Conservation (phyloP, 768 basidiomycete genomes). For the Hygrophoropsis aurantiaca region DNA sequence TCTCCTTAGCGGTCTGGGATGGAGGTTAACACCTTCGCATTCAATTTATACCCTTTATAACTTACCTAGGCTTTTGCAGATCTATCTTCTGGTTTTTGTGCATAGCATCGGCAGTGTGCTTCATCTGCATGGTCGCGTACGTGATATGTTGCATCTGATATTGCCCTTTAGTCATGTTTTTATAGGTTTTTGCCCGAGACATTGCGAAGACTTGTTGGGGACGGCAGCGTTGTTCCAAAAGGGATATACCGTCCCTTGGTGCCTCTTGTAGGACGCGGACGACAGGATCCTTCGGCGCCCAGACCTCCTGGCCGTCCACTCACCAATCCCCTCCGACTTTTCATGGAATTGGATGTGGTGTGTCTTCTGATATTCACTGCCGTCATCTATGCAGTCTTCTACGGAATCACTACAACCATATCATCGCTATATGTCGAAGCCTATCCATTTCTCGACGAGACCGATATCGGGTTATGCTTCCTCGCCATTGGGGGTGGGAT, state of each 20-base stretch:
- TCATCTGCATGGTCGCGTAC: constrained; percentile 48
- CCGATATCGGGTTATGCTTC: constrained; percentile 73
- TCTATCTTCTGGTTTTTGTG: constrained; percentile 66
- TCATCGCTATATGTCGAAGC: constrained; percentile 49
- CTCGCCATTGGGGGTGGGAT: constrained; percentile 75
- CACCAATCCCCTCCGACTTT: constrained; percentile 37
- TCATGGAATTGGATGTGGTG: constrained; percentile 37
- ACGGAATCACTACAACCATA: constrained; percentile 43
- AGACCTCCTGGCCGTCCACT: constrained; percentile 20
- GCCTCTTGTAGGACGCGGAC: constrained; percentile 22
- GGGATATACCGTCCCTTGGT: constrained; percentile 27
- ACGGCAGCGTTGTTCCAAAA: constrained; percentile 27
- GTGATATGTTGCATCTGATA: constrained; percentile 18
- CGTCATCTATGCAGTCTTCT: constrained; percentile 52
- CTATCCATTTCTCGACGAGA: constrained; percentile 50
- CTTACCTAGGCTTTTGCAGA: constrained; percentile 24
- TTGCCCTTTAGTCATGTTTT: constrained; percentile 21
- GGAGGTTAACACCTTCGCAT: constrained; percentile 42
- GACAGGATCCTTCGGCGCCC: constrained; percentile 5
- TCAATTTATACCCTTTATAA: not conserved
- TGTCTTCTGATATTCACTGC: constrained; percentile 51
- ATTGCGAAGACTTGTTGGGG: constrained; percentile 21
- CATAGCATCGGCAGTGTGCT: constrained; percentile 46
- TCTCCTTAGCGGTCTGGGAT: constrained; percentile 53
- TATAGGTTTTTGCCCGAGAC: constrained; percentile 28